Evolutionary conservation across 345 rosid species (phyloP).

Genomic region (Eucalyptus regnans): DNA sequence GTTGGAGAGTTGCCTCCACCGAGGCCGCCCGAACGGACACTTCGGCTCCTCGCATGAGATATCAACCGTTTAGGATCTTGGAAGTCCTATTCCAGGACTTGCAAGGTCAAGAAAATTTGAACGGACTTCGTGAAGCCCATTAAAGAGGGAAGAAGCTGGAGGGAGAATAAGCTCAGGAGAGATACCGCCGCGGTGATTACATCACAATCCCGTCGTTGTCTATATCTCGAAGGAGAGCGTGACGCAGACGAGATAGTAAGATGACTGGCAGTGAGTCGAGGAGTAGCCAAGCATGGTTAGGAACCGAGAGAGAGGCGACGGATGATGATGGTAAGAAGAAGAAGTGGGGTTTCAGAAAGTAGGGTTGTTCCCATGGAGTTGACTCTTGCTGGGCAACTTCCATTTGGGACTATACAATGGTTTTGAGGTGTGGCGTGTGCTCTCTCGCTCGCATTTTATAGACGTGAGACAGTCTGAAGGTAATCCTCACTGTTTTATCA

Average conservation of each 20-base stretch:
- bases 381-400: background rate
- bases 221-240: background rate
- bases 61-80: fast-evolving
- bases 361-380: background rate
- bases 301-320: background rate
- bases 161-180: slow-evolving; percentile 66
- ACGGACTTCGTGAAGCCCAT: background rate
- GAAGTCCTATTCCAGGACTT: slow-evolving; percentile 6
- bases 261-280: background rate
- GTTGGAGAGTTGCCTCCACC: background rate
- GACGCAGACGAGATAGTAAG: background rate
- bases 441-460: background rate
- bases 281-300: background rate
- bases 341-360: background rate
- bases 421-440: background rate
- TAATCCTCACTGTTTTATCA: background rate
- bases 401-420: background rate
- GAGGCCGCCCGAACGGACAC: fast-evolving
- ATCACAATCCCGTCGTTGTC: background rate
- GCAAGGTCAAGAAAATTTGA: slow-evolving; percentile 77
- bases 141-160: background rate
- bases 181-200: slow-evolving; percentile 18
- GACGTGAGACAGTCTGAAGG: background rate
- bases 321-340: background rate
- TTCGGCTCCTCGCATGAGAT: background rate